Evolutionary conservation across 164 flowering plant species (phyloP).

Genomic region (Piper betle): DNA sequence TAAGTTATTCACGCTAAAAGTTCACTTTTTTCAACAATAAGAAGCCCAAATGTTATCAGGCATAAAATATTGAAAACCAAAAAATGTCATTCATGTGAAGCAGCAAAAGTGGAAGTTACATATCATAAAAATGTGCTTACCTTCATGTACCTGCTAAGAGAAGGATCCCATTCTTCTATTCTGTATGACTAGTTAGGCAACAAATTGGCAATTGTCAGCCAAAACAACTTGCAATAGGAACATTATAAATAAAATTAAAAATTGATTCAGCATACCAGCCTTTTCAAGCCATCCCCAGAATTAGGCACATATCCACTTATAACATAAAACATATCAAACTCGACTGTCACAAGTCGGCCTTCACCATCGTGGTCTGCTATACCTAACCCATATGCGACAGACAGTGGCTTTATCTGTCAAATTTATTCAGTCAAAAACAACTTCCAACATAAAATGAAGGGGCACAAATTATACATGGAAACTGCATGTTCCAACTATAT

Average conservation of each 20-base stretch:
- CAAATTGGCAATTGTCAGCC: neutral
- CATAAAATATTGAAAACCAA: neutral
- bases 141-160: conserved; percentile 75
- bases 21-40: too few relatives aligned
- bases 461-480: too few relatives aligned
- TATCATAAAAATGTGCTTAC: conserved; percentile 28
- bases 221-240: neutral
- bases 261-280: conserved; percentile 47
- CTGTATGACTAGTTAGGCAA: conserved; percentile 59
- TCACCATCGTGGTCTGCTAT: conserved; percentile 84
- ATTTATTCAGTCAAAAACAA: neutral
- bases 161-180: conserved; percentile 72
- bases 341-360: conserved; percentile 85
- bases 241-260: neutral
- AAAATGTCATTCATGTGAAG: neutral
- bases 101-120: neutral
- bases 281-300: conserved; percentile 89
- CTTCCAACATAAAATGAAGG: too few relatives aligned
- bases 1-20: too few relatives aligned
- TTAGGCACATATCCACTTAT: conserved; percentile 79
- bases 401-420: conserved; percentile 75
- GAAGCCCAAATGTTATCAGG: neutral
- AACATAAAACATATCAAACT: conserved; percentile 75
- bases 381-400: conserved; percentile 84
- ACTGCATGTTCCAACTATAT: too few relatives aligned